Evolutionary conservation across 768 basidiomycete species (phyloP), one percentile per base, ranked within the genome.

Genomic region (Wakefieldia striispora): DNA sequence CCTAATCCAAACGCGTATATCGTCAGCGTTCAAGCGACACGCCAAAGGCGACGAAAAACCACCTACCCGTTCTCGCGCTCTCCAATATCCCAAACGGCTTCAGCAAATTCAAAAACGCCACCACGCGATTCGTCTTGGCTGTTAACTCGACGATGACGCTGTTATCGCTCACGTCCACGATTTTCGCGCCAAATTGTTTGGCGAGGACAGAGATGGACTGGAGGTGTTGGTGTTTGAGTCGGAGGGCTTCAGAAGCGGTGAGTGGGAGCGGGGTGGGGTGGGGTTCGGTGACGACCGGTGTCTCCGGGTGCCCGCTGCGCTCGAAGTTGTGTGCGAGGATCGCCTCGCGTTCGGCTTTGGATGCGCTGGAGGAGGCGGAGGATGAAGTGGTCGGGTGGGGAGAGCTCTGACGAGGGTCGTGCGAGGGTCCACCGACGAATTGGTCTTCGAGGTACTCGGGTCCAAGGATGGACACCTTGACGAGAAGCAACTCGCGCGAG

Each of bases 11-110:
- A 31, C 33, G 31, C 7, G 10, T 14, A 34, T 2, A 14, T 10
- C n/a, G n/a, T 50, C 27, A 20, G 16, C n/a, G 13, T 33, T 14
- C 31, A 33, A 33, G 3, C 13, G 13, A 33, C 31, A 14, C 16
- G 10, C 19, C 14, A 14, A 29, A 23, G 35, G 6, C 17, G 24
- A 23, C 3, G 16, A 1, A 16, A 46, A 31, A 45, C 26, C 10
- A 74, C 81, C 50, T 53, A 95, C 95, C 95, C 29, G 93, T 94
- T 47, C 97, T 75, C 19, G 97, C 95, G 24, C 92, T 88, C 73
- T 99, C 97, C 45, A 99, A 79, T 46, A 99, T 83, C 33, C 97
- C 97, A 58, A 95, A 99, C 9, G 95, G 95, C 66, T 94, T 88
- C 59, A 98, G 72, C 38, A 99, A 71, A 54, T 78, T 85, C 62